Conservation (phyloP, 1,139 yeast species). For the Groenewaldozyma auringiensis region DNA sequence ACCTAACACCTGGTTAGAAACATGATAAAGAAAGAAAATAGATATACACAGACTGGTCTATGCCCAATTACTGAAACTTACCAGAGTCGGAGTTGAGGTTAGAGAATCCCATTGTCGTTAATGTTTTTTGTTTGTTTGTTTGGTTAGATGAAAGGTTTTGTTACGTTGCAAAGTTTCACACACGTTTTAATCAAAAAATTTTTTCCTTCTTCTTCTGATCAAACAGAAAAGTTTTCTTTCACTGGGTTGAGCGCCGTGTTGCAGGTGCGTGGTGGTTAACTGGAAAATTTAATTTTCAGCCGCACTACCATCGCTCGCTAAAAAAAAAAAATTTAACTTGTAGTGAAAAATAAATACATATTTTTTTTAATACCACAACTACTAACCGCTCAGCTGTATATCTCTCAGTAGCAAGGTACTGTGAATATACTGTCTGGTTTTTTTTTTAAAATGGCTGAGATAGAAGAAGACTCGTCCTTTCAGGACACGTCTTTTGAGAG, state of each 20-base stretch:
- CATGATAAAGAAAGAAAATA: no score
- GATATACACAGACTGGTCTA: no score
- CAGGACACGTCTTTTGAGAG: conserved; percentile 42
- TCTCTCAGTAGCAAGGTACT: no score
- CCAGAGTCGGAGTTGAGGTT: conserved; percentile 38
- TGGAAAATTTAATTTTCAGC: neutral
- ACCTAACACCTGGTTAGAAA: conserved; percentile 33
- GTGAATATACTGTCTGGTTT: no score
- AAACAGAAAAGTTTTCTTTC: no score
- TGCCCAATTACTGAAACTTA: conserved; percentile 16
- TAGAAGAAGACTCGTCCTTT: conserved; percentile 1
- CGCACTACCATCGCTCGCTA: neutral
- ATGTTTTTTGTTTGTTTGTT: conserved; percentile 2
- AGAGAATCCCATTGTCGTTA: conserved; percentile 33
- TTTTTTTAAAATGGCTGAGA: conserved; percentile 6
- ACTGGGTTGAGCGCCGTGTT: no score
- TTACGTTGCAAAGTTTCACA: no score
- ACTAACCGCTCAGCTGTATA: no score
- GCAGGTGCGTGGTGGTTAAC: no score
- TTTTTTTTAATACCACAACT: neutral
- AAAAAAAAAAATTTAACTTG: neutral
- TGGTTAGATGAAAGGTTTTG: neutral
- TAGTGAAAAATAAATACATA: no score
- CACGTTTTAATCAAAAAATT: conserved; percentile 1
- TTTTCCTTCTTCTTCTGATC: neutral